These are phyloP conservation scores for Magnaporthales sp. DNA, from an alignment of 2,329 filamentous ascomycete genomes.

Conservation along the genomic window DNA sequence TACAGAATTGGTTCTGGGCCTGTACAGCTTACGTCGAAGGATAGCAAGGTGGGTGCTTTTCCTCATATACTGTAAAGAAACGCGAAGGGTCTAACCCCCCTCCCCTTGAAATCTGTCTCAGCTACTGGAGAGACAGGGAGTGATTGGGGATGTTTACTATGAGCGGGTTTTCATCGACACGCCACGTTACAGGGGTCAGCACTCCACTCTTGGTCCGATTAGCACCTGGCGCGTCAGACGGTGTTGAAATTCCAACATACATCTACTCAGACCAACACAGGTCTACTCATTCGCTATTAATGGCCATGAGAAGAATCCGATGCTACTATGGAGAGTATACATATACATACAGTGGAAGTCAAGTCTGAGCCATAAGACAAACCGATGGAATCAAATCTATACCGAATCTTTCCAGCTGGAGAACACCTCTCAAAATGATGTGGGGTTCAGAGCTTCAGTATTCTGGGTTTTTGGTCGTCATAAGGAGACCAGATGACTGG, in stretches of 20 bases:
- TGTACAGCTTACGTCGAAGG: not conserved
- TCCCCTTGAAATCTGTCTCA: not conserved
- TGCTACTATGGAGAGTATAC: no score
- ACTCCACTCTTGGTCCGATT: not conserved
- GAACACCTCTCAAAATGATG: not conserved
- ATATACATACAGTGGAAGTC: no score
- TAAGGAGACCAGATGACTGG: not conserved
- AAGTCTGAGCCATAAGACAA: no score
- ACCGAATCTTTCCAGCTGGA: not conserved
- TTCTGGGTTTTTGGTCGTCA: not conserved
- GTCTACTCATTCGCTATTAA: not conserved
- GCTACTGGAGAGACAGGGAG: not conserved
- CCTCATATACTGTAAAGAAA: not conserved
- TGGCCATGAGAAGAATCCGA: not conserved
- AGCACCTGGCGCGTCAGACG: not conserved
- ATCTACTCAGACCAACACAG: not conserved
- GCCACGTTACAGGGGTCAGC: not conserved
- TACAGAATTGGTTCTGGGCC: no score
- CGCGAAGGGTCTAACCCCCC: not conserved
- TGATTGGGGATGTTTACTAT: not conserved
- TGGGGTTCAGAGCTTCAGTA: not conserved
- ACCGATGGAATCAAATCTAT: not conserved
- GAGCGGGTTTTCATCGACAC: slow-evolving; percentile 6
- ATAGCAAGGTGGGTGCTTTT: not conserved
- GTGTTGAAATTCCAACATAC: not conserved